Evolutionary conservation across 495 filamentous ascomycete genomes (phyloP).

Genomic region (Parmelia sp.): DNA sequence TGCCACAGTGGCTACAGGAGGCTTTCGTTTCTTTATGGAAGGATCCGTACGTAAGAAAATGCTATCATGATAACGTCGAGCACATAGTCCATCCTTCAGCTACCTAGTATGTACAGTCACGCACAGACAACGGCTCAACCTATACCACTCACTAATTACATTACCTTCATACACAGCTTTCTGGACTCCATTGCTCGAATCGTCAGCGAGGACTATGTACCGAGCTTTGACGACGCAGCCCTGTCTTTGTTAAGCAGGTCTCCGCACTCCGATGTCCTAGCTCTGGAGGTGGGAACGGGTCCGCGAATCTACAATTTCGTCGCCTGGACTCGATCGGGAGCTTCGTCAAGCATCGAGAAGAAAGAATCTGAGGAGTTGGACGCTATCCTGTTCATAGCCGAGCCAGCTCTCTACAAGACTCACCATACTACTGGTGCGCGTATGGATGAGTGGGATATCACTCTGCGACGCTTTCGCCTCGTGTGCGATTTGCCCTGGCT

Average conservation of each 20-base stretch:
- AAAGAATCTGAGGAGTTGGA: not conserved
- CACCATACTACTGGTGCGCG: not conserved
- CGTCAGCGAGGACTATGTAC: not conserved
- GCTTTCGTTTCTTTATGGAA: not conserved
- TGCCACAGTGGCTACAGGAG: not conserved
- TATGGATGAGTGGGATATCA: not conserved
- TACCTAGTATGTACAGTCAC: not conserved
- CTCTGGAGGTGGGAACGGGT: not conserved
- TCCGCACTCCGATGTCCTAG: not conserved
- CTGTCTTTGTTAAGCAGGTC: not conserved
- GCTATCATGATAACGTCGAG: not conserved
- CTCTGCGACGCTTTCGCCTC: not conserved
- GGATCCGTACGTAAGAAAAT: not conserved
- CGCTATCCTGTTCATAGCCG: not conserved
- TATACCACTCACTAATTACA: too few relatives aligned
- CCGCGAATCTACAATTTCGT: not conserved
- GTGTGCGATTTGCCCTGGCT: not conserved
- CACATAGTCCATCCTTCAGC: not conserved
- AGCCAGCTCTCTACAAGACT: not conserved
- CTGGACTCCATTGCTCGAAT: not conserved
- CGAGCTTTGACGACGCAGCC: not conserved
- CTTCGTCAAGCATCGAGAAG: not conserved
- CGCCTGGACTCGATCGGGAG: not conserved
- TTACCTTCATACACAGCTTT: not conserved
- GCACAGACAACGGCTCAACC: not conserved